Evolutionary conservation across 306 rosid species (phyloP).

Genomic region (Gastrolobium villosum): DNA sequence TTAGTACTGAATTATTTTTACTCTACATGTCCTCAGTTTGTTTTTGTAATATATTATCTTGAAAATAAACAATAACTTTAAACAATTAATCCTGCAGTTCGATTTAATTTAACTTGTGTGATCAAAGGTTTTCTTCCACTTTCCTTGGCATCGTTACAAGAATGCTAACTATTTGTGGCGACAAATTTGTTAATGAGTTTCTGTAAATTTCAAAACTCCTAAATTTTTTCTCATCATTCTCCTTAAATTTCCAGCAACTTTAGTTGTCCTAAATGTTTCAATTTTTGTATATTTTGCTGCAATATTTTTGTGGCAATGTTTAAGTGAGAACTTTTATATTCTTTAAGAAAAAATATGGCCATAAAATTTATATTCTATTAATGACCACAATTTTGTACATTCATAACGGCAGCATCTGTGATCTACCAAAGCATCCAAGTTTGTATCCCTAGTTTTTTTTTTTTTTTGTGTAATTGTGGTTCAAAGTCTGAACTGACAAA

Average conservation of each 20-base stretch:
- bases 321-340: slow-evolving; percentile 1
- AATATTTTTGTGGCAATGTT: background rate
- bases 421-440: slow-evolving; percentile 1
- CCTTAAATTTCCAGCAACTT: slow-evolving; percentile 3
- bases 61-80: background rate
- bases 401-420: background rate
- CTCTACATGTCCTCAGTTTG: slow-evolving; percentile 8
- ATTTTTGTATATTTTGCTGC: slow-evolving; percentile 14
- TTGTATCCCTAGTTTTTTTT: background rate
- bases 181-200: background rate
- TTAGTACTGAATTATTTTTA: slow-evolving; percentile 13
- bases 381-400: slow-evolving; percentile 16
- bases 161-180: slow-evolving; percentile 5
- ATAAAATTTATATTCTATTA: background rate
- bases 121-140: too few species aligned
- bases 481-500: background rate
- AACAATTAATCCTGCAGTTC: slow-evolving; percentile 27
- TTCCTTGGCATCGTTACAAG: too few species aligned
- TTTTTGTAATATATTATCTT: slow-evolving; percentile 7
- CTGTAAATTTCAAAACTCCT: background rate
- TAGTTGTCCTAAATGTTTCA: background rate
- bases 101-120: slow-evolving; percentile 19
- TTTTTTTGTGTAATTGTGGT: background rate
- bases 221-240: background rate
- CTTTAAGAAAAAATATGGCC: background rate